Evolutionary conservation across 495 filamentous ascomycete genomes (phyloP), one percentile per base, ranked within the genome.

Genomic region (Talaromyces trachyspermus): DNA sequence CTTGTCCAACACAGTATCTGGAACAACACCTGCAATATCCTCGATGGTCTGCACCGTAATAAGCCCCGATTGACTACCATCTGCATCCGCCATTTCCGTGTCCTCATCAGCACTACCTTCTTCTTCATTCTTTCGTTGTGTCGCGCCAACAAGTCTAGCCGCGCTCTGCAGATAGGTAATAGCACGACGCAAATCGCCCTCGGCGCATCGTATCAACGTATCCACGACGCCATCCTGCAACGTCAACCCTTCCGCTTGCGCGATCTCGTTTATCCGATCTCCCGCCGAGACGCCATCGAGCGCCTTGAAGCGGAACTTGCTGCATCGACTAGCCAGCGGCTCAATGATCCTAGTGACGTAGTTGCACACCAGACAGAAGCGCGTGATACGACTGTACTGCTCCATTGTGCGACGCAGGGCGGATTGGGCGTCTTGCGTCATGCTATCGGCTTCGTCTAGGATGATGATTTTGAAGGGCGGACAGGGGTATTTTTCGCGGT

Each of bases 401-500:
- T 98, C 92, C 92, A 98, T 98, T 5, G 92, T 97, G 30, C 92
- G 78, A 48, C 92, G 74, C 33, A 98, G 75, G 4, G 92, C 92
- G 39, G 81, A 84, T 73, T 98, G 92, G 35, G 92, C 92, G 64
- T 98, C 92, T 65, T 97, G 94, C 27, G 94, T 98, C 92, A 98
- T 97, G 60, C 83, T 88, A 63, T 98, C 92, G 41, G 92, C 92
- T 68, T 98, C 92, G 66, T 98, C 92, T 26, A 98, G 80, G 48
- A 98, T 86, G 61, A 97, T 88, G 61, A 98, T 95, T 72, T 97
- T 98, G 77, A 94, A 98, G 19, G 94, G 92, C 22, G 92, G 92
- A 57, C 91, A 96, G 1, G 92, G 90, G 65, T 94, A 95, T 51
- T 78, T 75, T 30, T 79, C 74, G 48, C 78, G 75, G 65, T 86